These are phyloP conservation scores for Colletotrichum gloeosporioides DNA, from an alignment of 2,329 filamentous ascomycete species.

Conservation along the genomic window DNA sequence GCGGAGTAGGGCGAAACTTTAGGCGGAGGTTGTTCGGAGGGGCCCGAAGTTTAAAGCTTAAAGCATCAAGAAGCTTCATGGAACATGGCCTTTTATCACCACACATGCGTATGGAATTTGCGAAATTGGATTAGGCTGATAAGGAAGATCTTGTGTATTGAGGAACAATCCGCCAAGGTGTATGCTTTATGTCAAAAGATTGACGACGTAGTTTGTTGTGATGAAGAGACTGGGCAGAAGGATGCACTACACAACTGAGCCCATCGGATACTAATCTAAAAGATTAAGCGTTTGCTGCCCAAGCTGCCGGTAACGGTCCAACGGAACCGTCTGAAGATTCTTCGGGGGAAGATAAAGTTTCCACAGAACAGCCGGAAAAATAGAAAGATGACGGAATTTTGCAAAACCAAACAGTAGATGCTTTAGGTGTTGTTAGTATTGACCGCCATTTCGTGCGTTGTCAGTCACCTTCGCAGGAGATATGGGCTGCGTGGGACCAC, in stretches of 20 bases:
- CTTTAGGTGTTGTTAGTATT: background rate
- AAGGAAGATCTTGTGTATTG: no score
- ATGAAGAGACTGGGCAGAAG: fast-evolving
- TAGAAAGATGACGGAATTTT: background rate
- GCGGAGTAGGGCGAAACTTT: background rate
- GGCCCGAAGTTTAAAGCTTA: background rate
- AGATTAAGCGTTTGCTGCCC: background rate
- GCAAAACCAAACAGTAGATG: background rate
- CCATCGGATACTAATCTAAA: background rate
- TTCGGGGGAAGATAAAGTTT: fast-evolving
- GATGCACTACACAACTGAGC: background rate
- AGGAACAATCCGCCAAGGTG: background rate
- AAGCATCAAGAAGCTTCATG: background rate
- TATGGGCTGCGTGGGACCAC: background rate
- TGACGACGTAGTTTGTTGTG: background rate
- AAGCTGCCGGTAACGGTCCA: background rate
- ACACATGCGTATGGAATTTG: background rate
- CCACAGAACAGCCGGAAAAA: background rate
- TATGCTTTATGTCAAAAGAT: background rate
- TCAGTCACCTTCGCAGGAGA: background rate
- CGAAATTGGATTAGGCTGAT: background rate
- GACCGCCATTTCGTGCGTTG: background rate
- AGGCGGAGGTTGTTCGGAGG: background rate
- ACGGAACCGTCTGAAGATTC: background rate
- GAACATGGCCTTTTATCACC: background rate